These are phyloP conservation scores for Pleurotus citrinopileatus DNA, from an alignment of 768 basidiomycete genomes.

Conservation along the genomic window DNA sequence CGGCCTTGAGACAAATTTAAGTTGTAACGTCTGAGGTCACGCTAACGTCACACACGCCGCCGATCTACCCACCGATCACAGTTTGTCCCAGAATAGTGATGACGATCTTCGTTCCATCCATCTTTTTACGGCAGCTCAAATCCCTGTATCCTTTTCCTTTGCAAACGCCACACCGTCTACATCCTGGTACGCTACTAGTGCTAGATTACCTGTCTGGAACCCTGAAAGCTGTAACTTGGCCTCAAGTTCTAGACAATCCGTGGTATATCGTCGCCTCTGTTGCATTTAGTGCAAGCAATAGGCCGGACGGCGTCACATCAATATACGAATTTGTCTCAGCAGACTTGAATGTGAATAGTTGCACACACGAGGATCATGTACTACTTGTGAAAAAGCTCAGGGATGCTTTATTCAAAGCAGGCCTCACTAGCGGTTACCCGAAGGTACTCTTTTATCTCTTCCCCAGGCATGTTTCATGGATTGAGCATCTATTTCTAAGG, in stretches of 20 bases:
- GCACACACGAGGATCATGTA: slow-evolving; percentile 30
- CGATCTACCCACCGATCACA: too few relatives aligned
- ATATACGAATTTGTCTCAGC: slow-evolving; percentile 50
- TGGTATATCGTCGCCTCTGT: slow-evolving; percentile 63
- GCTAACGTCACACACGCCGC: too few relatives aligned
- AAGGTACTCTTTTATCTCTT: slow-evolving; percentile 35
- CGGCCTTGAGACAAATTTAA: too few relatives aligned
- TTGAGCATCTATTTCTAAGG: slow-evolving; percentile 25
- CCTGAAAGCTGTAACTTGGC: not conserved
- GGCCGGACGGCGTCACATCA: slow-evolving; percentile 52
- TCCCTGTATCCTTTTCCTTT: too few relatives aligned
- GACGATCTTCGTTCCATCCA: too few relatives aligned
- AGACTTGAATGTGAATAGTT: slow-evolving; percentile 34
- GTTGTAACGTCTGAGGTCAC: too few relatives aligned
- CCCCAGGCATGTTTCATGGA: not conserved
- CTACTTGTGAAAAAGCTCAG: slow-evolving; percentile 52
- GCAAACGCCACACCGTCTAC: not conserved
- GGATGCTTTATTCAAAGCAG: slow-evolving; percentile 63
- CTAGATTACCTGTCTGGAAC: not conserved
- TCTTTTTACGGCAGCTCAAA: too few relatives aligned
- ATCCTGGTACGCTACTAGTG: not conserved
- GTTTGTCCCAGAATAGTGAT: too few relatives aligned
- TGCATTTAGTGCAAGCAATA: slow-evolving; percentile 56
- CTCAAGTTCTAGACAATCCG: slow-evolving; percentile 33
- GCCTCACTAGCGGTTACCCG: slow-evolving; percentile 54